A percentile compares a stretch with the other conserved stretches of the same genome.
phyloP scores from a whole-genome alignment of 441 rosid species.

The Macaranga tanarius region DNA sequence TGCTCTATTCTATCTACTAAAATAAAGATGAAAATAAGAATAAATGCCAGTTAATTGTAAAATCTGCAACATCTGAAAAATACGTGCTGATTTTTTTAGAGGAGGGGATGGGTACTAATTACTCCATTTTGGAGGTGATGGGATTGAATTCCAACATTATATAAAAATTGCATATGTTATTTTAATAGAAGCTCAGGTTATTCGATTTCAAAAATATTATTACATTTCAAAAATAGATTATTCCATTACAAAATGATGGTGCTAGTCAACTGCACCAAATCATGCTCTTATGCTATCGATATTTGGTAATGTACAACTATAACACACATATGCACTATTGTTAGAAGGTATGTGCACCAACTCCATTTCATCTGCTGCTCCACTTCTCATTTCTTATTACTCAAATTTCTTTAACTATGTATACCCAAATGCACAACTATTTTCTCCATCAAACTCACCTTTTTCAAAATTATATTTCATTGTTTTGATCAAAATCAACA shows the following conservation, averaged over 20 bases:
- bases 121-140: too few relatives aligned
- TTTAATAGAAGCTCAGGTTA: too few relatives aligned
- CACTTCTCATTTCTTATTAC: conserved; percentile 7
- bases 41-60: too few relatives aligned
- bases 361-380: conserved; percentile 37
- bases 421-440: conserved; percentile 1
- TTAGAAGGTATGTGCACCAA: conserved; percentile 14
- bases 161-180: too few relatives aligned
- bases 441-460: conserved; percentile 5
- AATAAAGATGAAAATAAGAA: too few relatives aligned
- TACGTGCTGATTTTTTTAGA: too few relatives aligned
- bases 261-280: conserved; percentile 13
- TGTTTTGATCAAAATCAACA: not conserved
- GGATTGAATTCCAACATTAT: too few relatives aligned
- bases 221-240: too few relatives aligned
- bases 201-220: too few relatives aligned
- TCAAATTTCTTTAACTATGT: conserved; percentile 2
- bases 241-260: not conserved
- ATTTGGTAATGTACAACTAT: conserved; percentile 29
- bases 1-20: too few relatives aligned
- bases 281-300: not conserved
- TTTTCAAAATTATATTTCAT: not conserved
- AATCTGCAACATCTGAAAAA: too few relatives aligned
- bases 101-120: too few relatives aligned
- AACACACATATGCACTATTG: conserved; percentile 12